Conservation (phyloP, 2,329 filamentous ascomycete species). For the Lasiodiplodia gonubiensis region DNA sequence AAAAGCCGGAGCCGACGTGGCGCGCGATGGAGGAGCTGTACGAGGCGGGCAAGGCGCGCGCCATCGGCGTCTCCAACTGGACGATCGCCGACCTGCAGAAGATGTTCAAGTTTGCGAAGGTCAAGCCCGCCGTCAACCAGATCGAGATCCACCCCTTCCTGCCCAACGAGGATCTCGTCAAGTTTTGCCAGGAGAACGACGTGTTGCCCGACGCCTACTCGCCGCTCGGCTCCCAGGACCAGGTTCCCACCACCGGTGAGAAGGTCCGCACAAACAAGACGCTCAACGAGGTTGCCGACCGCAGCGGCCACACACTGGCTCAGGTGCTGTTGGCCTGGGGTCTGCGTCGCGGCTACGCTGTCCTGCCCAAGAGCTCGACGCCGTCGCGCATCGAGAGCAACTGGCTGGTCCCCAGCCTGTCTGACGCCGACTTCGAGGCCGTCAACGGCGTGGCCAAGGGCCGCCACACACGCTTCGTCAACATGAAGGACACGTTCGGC, state of each 20-base stretch:
- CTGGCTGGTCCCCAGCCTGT: conserved; percentile 65
- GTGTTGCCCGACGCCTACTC: conserved; percentile 70
- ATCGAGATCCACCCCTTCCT: conserved; percentile 77
- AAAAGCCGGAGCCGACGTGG: conserved; percentile 72
- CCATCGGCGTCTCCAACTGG: conserved; percentile 77
- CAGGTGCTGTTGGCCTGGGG: conserved; percentile 87
- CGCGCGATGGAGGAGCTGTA: conserved; percentile 68
- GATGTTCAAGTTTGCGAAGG: conserved; percentile 67
- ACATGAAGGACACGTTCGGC: conserved; percentile 82
- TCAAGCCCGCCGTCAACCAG: conserved; percentile 75
- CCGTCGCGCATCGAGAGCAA: conserved; percentile 61
- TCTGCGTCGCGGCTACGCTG: conserved; percentile 69
- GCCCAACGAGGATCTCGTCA: conserved; percentile 65
- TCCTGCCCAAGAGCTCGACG: conserved; percentile 51
- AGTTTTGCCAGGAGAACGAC: conserved; percentile 63
- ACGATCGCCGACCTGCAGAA: conserved; percentile 71
- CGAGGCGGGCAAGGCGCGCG: conserved; percentile 65
- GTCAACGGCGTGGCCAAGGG: conserved; percentile 69
- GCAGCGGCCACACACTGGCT: conserved; percentile 75
- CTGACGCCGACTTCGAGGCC: conserved; percentile 60
- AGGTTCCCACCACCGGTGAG: conserved; percentile 71
- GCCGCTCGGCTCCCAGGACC: conserved; percentile 72
- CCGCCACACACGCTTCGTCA: conserved; percentile 73
- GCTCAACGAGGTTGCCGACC: conserved; percentile 70
- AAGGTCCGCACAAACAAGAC: conserved; percentile 71